Base-by-base conservation (phyloP, 2,329 filamentous ascomycete species). In the Ophiostoma quercus region DNA sequence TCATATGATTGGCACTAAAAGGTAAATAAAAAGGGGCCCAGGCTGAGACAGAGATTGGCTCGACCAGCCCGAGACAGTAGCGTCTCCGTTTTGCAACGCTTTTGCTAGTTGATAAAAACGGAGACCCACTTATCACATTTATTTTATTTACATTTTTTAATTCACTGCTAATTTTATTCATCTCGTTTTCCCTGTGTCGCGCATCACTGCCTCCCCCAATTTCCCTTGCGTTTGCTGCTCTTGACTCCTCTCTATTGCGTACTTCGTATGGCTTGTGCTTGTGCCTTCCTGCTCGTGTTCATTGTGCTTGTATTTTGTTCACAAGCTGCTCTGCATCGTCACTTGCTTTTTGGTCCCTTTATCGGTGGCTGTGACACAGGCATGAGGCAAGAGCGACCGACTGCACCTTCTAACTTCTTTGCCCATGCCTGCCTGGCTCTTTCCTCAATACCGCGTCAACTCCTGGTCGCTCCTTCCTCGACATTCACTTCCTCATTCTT, bases 41-140 rank as follows among this genome's bases (percentile, higher is more conserved):
- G 25, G 25, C 25, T 29, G 57, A 62, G 57, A 32, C 57, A 62
- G 57, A 25, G 57, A 32, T 14, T 62, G 22, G 25, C 57, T 62
- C 9, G 57, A 62, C 57, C 25, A 62, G 32, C 57, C 57, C 57
- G 57, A 62, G 57, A 62, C 57, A 62, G 57, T 62, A 62, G 57
- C 25, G 57, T 62, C 25, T 62, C 57, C 57, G 57, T 62, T 62
- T 62, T 62, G 25, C 57, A 62, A 62, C 41, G 22, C 9, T 54
- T 32, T 39, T 57, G 51, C 9, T 25, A 57, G 22, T 22, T 29
- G 25, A 22, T 25, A 25, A 57, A 57, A 57, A 57, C 51, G 51
- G 51, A 57, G 51, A 9, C 22, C 51, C n/a, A 51, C n/a, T 51
- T 51, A 51, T 51, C 47, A 12, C 25, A 32, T 22, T 60, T 57